Evolutionary conservation across 1,284 basidiomycete species (phyloP), one percentile per base, ranked within the genome.

Genomic region (Leccinum pseudoinsigne): DNA sequence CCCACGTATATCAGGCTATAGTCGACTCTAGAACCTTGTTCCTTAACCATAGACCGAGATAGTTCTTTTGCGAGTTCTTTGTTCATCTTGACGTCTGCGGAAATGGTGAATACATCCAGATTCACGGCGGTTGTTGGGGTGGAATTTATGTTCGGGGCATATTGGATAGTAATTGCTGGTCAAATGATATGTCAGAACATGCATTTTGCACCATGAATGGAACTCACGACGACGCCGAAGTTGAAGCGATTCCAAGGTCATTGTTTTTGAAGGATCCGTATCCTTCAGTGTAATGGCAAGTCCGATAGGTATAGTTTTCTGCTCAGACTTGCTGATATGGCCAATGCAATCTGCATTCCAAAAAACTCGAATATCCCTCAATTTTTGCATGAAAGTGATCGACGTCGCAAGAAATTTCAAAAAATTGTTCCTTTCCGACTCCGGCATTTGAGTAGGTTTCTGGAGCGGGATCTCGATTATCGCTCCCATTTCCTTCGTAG

Each of bases 21-120:
- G 55, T 85, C 86, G 71, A 95, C 85, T 57, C 80, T 82, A 5
- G 79, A 80, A 0, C 95, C 95, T 0, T 93, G 90, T 36, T 90
- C 87, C 81, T 99, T 98, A 82, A 96, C 95, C 0, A 94, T 98
- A 9, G 93, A 93, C 58, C 95, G 83, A 69, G 93, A 84, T 40
- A 98, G 81, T 74, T 97, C 96, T 9, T 81, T 72, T 0, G 83
- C 82, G 67, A 95, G 84, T 62, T 89, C 87, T 64, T 85, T 78
- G 61, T 89, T 85, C 5, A 95, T 77, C 5, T 80, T 81, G 11
- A 96, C 90, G 61, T 83, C 81, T 34, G 95, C 83, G 54, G 91
- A 85, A 0, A 92, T 94, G 23, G 90, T 87, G 71, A 92, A 95
- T 38, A 96, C 87, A 2, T 90, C 86, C 23, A 98, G 78, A 21